Conservation (phyloP, 169 alveolate genomes). For the Babesia bovis region DNA sequence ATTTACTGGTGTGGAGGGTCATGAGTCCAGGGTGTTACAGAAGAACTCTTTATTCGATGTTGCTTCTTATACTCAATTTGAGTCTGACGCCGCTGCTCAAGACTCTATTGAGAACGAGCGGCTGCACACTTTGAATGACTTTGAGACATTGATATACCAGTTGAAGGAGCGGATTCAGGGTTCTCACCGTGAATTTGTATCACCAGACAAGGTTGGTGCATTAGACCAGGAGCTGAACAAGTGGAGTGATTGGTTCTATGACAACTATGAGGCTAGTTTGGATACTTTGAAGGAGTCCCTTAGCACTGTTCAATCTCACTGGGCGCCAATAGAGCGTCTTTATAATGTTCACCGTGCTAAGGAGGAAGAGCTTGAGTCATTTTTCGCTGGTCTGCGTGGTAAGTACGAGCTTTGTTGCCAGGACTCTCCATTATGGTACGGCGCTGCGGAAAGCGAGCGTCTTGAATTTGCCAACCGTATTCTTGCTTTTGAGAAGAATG, state of each 20-base stretch:
- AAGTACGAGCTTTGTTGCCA: conserved; percentile 62
- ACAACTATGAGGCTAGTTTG: conserved; percentile 68
- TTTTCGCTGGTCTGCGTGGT: conserved; percentile 51
- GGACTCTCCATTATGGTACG: conserved; percentile 65
- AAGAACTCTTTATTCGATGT: conserved; percentile 40
- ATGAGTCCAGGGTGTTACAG: conserved; percentile 20
- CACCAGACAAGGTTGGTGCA: conserved; percentile 61
- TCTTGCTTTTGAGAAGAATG: conserved; percentile 18
- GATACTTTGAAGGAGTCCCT: conserved; percentile 56
- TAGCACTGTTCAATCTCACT: conserved; percentile 46
- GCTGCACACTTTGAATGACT: conserved; percentile 68
- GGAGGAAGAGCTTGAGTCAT: conserved; percentile 58
- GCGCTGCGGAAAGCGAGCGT: conserved; percentile 63
- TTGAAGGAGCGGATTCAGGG: conserved; percentile 68
- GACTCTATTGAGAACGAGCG: conserved; percentile 70
- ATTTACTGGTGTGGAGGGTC: conserved; percentile 57
- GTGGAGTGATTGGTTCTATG: conserved; percentile 74
- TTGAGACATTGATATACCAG: conserved; percentile 72
- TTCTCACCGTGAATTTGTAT: conserved; percentile 70
- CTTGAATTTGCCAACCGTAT: conserved; percentile 28
- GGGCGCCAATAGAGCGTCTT: conserved; percentile 58
- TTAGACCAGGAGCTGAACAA: conserved; percentile 58
- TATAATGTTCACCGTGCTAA: conserved; percentile 62
- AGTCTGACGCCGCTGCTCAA: conserved; percentile 58
- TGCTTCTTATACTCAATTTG: conserved; percentile 56